Conservation (phyloP, 2,329 filamentous ascomycete species). For the Claviceps fusiformis region DNA sequence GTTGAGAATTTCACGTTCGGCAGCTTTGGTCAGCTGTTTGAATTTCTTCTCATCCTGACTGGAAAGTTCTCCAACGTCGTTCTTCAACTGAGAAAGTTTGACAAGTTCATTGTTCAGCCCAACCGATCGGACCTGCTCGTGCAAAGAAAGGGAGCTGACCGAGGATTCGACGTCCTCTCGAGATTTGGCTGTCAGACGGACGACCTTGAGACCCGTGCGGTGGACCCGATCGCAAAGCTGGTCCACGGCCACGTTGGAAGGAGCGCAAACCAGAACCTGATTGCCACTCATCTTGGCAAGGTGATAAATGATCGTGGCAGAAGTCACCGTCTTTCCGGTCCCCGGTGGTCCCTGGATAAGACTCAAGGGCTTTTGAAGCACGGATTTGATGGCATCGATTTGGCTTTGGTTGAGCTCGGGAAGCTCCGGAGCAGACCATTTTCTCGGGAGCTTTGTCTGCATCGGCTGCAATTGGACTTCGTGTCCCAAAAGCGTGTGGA, state of each 20-base stretch:
- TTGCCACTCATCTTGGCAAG: slow-evolving; percentile 89
- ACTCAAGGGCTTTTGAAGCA: slow-evolving; percentile 83
- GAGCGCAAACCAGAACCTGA: slow-evolving; percentile 90
- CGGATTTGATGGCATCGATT: slow-evolving; percentile 90
- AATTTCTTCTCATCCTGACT: slow-evolving; percentile 98
- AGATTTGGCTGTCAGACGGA: slow-evolving; percentile 96
- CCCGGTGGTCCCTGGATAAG: slow-evolving; percentile 94
- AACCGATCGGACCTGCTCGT: slow-evolving; percentile 95
- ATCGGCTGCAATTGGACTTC: slow-evolving; percentile 89
- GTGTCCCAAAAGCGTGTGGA: slow-evolving; percentile 89
- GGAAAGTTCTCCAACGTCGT: slow-evolving; percentile 77
- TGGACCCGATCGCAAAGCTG: slow-evolving; percentile 97
- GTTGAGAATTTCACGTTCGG: slow-evolving; percentile 85
- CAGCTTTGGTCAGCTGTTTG: slow-evolving; percentile 85
- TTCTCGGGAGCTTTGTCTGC: slow-evolving; percentile 91
- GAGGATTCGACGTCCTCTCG: slow-evolving; percentile 98
- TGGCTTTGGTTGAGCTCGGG: slow-evolving; percentile 93
- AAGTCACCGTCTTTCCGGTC: slow-evolving; percentile 97
- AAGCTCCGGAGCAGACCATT: slow-evolving; percentile 87
- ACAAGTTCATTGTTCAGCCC: slow-evolving; percentile 88
- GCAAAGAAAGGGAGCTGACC: slow-evolving; percentile 85
- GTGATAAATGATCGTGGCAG: slow-evolving; percentile 96
- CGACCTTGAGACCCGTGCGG: slow-evolving; percentile 85
- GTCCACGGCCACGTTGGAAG: slow-evolving; percentile 96
- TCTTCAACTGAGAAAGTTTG: slow-evolving; percentile 88